These are phyloP conservation scores for Scutellaria galericulata DNA, from an alignment of 257 asterid species.

Conservation along the genomic window DNA sequence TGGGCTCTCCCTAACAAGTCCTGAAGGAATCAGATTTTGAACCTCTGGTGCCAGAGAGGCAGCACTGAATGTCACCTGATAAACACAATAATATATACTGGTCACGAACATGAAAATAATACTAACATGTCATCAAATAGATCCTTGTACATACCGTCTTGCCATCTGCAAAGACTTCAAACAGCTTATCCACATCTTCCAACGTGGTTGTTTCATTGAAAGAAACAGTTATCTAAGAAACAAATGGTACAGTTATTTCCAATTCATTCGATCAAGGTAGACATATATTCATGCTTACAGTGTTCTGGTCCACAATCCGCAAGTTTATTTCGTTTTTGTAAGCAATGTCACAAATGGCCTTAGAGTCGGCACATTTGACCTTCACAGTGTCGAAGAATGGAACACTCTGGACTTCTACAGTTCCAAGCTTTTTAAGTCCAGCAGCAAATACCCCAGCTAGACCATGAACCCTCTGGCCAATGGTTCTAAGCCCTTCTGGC, in stretches of 20 bases:
- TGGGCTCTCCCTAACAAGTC: slow-evolving; percentile 72
- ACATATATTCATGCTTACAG: slow-evolving; percentile 54
- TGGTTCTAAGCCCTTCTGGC: slow-evolving; percentile 88
- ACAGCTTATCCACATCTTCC: slow-evolving; percentile 84
- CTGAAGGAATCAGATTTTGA: slow-evolving; percentile 64
- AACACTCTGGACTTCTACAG: slow-evolving; percentile 77
- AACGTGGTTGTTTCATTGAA: slow-evolving; percentile 83
- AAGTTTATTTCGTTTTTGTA: slow-evolving; percentile 61
- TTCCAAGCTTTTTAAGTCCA: slow-evolving; percentile 80
- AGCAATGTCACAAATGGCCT: slow-evolving; percentile 76
- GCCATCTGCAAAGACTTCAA: slow-evolving; percentile 72
- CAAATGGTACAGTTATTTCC: slow-evolving; percentile 26
- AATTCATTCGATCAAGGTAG: slow-evolving; percentile 5
- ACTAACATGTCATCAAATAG: slow-evolving; percentile 18
- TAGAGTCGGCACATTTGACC: slow-evolving; percentile 64
- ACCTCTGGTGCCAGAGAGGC: slow-evolving; percentile 83
- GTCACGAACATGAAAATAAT: slow-evolving; percentile 2
- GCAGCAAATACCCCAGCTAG: slow-evolving; percentile 75
- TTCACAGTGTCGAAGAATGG: slow-evolving; percentile 92
- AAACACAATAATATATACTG: neutral
- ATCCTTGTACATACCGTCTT: slow-evolving; percentile 63
- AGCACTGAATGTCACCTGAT: slow-evolving; percentile 71
- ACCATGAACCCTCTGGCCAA: slow-evolving; percentile 87
- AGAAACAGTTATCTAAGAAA: slow-evolving; percentile 69
- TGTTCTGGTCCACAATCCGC: slow-evolving; percentile 69